Base-by-base conservation (phyloP, 768 basidiomycete species). In the Strobilomyces dryophilus region DNA sequence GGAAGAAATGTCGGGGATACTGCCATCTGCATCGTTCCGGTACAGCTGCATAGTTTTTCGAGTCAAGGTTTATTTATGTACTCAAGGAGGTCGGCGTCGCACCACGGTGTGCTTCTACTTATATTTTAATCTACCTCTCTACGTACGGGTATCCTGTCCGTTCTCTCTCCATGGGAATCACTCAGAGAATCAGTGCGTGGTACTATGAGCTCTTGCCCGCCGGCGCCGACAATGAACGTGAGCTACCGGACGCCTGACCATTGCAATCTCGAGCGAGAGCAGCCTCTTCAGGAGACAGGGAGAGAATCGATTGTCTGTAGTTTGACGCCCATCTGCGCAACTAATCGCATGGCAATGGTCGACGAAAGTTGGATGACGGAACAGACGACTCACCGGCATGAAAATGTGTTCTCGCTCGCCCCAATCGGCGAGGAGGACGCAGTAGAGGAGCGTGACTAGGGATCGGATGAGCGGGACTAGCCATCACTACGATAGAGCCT, bases 361-460 rank as follows among this genome's bases (percentile, higher is more conserved):
- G 45, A 47, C n/a, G n/a, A 24, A 26, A 47, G 17, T 14, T 18
- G 45, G 20, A 45, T 32, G 37, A 27, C 17, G n/a, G 35, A 40
- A 29, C 41, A 47, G 41, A 39, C 53, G 32, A 74, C 82, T 64
- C 56, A 86, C 85, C 21, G 83, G 81, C 66, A 76, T 78, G 66
- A 85, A 88, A 26, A 86, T 81, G 64, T 88, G 85, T 21, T 88
- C 85, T 44, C 74, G 72, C n/a, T 84, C 81, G 4, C 85, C 85
- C 66, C 80, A 87, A 64, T 88, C 84, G 47, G 80, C 78, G 51
- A 83, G 66, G 63, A 88, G 83, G 20, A 83, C 71, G 3, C 76
- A 76, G 56, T 87, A 88, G 4, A 81, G 36, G 15, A 74, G 63
- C n/a, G 77, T 70, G 21, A 72, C 85, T 87, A 57, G 40, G 54